Conservation (phyloP, 352 stramenopile genomes). For the Saprolegnia parasitica region DNA sequence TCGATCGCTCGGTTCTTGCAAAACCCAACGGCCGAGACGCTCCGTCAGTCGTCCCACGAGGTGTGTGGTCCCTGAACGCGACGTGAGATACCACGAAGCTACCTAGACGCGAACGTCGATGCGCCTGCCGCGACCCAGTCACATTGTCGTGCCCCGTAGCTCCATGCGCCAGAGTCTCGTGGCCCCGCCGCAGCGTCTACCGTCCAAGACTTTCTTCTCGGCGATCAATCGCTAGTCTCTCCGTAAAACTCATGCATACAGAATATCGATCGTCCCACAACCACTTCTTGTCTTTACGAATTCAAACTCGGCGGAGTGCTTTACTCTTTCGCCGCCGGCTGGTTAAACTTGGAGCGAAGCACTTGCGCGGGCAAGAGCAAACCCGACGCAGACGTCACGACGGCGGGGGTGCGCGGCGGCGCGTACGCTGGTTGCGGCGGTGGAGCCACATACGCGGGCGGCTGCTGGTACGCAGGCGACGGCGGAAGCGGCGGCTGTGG, state of each 20-base stretch:
- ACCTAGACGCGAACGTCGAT: background rate
- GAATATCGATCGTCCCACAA: no score
- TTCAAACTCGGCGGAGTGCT: no score
- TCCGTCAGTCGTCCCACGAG: background rate
- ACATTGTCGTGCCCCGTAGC: background rate
- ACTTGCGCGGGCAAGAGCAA: constrained; percentile 7
- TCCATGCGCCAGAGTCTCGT: constrained; percentile 5
- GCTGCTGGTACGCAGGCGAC: background rate
- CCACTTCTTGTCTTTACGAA: no score
- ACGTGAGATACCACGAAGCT: no score
- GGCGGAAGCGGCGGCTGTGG: background rate
- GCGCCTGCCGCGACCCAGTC: background rate
- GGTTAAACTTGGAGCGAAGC: constrained; percentile 5
- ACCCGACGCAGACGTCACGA: background rate
- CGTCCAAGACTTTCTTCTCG: constrained; percentile 12
- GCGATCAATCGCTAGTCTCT: constrained; percentile 8
- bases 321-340: background rate
- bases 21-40: background rate
- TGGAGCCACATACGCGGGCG: background rate
- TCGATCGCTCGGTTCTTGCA: background rate
- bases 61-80: no score
- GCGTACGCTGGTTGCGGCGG: background rate
- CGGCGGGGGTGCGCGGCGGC: background rate
- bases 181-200: background rate
- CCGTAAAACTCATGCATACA: no score